A percentile compares a stretch with the other conserved stretches of the same genome.
These are phyloP conservation scores for Aristolochia californica DNA, from an alignment of 164 flowering plant genomes.

Conservation along the genomic window DNA sequence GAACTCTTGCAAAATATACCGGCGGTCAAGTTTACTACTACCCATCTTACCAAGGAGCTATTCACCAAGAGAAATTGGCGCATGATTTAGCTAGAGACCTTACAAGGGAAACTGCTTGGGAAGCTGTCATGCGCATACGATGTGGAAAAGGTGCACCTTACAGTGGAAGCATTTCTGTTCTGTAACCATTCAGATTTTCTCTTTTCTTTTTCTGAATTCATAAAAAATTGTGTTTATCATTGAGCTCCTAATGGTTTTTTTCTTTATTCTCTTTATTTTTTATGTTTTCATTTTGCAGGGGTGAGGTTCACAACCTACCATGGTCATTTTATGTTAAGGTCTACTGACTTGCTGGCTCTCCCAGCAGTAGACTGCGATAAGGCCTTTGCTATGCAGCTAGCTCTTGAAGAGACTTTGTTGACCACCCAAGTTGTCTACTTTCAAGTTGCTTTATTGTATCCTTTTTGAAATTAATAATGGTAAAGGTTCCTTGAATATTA, in stretches of 20 bases:
- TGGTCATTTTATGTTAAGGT: conserved; percentile 93
- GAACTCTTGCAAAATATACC: conserved; percentile 88
- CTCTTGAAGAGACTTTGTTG: conserved; percentile 82
- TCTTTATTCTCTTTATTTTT: conserved; percentile 1
- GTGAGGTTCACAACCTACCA: conserved; percentile 83
- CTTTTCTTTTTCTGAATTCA: neutral
- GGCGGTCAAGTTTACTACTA: conserved; percentile 94
- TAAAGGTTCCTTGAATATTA: no score
- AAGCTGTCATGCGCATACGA: conserved; percentile 94
- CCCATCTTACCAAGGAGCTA: conserved; percentile 56
- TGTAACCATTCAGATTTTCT: neutral
- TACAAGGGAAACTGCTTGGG: conserved; percentile 98
- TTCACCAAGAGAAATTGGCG: conserved; percentile 64
- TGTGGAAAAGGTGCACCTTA: conserved; percentile 79
- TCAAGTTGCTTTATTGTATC: conserved; percentile 99
- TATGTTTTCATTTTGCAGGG: conserved; percentile 52
- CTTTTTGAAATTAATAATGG: conserved; percentile 21
- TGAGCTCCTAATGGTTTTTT: neutral
- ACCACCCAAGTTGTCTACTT: conserved; percentile 79
- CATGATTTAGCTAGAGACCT: conserved; percentile 87
- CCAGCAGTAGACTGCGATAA: conserved; percentile 99
- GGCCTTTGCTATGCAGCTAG: conserved; percentile 85
- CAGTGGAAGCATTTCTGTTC: neutral
- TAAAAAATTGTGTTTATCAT: neutral
- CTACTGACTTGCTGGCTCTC: conserved; percentile 83